These are phyloP conservation scores for Takakia lepidozioides DNA, from an alignment of 225 moss, liverwort and hornwort species.

Conservation along the genomic window DNA sequence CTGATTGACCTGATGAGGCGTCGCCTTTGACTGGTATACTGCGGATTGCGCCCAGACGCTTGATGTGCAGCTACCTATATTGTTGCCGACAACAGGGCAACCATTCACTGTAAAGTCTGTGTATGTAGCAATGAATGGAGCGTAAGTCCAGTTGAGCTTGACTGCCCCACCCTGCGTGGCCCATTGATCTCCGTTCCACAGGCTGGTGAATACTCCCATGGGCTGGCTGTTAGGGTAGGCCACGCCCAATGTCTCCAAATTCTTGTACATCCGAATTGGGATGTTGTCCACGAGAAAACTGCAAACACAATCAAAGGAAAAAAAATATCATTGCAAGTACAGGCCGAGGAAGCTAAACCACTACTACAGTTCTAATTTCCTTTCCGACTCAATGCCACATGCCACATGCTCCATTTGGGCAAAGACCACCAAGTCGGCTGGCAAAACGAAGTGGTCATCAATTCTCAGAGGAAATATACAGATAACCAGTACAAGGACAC, in stretches of 20 bases:
- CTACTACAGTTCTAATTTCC: no score
- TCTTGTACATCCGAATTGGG: conserved; percentile 48
- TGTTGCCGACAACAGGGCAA: conserved; percentile 16
- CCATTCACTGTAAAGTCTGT: conserved; percentile 35
- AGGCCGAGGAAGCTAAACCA: no score
- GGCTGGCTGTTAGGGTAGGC: conserved; percentile 33
- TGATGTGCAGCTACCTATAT: conserved; percentile 30
- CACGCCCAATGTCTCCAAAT: conserved; percentile 33
- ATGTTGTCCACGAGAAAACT: conserved; percentile 45
- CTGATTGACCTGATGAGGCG: conserved; percentile 24
- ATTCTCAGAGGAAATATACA: no score
- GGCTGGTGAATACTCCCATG: conserved; percentile 42
- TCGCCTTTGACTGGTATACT: conserved; percentile 27
- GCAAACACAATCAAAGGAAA: background rate
- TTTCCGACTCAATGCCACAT: no score
- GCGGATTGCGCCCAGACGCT: conserved; percentile 47
- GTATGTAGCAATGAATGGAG: conserved; percentile 37
- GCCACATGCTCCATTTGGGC: no score
- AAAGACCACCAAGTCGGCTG: no score
- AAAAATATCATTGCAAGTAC: no score
- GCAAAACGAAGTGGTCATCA: no score
- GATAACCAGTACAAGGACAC: no score
- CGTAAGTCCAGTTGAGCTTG: conserved; percentile 42
- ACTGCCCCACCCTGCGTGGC: conserved; percentile 46
- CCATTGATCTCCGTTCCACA: conserved; percentile 59